Base-by-base conservation (phyloP, 2,329 filamentous ascomycete species). In the Sporothrix pseudoabietina region DNA sequence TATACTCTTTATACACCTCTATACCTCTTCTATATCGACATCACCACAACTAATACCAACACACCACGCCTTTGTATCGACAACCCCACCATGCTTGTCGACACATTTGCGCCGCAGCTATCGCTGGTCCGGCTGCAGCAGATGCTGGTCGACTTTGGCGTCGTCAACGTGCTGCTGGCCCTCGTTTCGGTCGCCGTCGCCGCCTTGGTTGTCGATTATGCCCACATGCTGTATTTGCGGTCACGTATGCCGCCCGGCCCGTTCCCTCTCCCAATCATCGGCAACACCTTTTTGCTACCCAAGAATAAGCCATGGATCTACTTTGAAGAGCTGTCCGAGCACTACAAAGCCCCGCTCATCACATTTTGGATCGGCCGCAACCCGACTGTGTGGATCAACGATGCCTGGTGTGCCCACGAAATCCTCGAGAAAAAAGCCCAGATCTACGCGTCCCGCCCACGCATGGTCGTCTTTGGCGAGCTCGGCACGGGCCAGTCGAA, bases 281-380 rank as follows among this genome's bases (percentile, higher is more conserved):
- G 87, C 47, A 89, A 88, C 77, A 88, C 86, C 0, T 87, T 86
- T 72, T 83, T 84, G 74, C 81, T 89, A 4, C 87, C 87, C 1
- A 82, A 85, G 32, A 82, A 81, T 72, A 88, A 88, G 77, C 87
- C 87, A 2, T 89, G 87, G 87, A 82, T 88, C 32, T 86, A 85
- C 78, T 88, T 89, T 75, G 86, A 89, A 71, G 77, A 85, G 75
- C 79, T 88, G 0, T 85, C 87, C 3, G 85, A 86, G 75, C 77
- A 80, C 65, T 85, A 87, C 77, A 79, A 84, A 5, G 81, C 83
- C 0, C 84, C 85, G 0, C 77, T 88, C 7, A 85, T 89, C 66
- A 88, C 87, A 0, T 84, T 87, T 76, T 88, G 87, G 87, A 86
- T 88, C 65, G 85, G 85, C n/a, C 79, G 83, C 35, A 84, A 83